Conservation (phyloP, 2,329 filamentous ascomycete species). For the Cladorrhinum sp. region DNA sequence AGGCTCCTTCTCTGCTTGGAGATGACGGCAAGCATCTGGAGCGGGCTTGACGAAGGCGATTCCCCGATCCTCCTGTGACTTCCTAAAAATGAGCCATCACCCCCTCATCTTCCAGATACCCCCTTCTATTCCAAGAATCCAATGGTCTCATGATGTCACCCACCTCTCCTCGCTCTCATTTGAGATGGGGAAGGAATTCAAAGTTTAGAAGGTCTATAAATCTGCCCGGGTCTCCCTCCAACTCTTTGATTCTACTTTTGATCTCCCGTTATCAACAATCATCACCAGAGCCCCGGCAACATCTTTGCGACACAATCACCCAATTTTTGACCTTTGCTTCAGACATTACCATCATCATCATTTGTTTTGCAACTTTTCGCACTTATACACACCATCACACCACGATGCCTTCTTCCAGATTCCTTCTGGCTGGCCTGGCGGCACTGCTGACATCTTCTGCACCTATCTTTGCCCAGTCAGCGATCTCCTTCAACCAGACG, state of each 20-base stretch:
- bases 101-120: background rate
- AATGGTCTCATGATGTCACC: background rate
- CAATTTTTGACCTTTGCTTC: conserved; percentile 3
- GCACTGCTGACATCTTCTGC: background rate
- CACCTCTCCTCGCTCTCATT: background rate
- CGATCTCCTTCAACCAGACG: conserved; percentile 2
- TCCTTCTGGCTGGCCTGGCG: conserved; percentile 1
- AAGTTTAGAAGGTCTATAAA: background rate
- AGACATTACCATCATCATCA: conserved; percentile 8
- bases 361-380: background rate
- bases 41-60: background rate
- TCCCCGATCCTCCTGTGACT: background rate
- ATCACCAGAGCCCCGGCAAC: conserved; percentile 4
- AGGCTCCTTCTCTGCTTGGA: background rate
- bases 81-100: conserved; percentile 2
- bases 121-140: background rate
- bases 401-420: conserved; percentile 7
- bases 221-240: background rate
- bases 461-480: background rate
- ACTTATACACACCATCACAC: background rate
- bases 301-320: background rate
- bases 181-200: background rate
- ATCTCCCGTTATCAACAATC: conserved; percentile 1
- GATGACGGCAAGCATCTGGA: no score
- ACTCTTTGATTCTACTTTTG: background rate